Percentiles rank a stretch among this genome's conserved stretches.
These are phyloP conservation scores for Hypoxylon sp. DNA, from an alignment of 2,329 filamentous ascomycete genomes.

Conservation along the genomic window DNA sequence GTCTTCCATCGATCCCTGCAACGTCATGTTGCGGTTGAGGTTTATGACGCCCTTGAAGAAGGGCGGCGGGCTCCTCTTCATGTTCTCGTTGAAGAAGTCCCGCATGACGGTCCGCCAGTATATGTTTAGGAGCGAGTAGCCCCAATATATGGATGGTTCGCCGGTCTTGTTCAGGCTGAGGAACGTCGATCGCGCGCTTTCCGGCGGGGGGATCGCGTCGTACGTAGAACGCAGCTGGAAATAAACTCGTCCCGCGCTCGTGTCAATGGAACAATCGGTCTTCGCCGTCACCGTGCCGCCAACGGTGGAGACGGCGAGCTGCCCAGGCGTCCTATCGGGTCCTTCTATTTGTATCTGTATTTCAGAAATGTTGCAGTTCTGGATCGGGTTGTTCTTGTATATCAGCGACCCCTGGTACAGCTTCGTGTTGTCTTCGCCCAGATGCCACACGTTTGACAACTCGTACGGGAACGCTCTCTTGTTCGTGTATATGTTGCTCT, in stretches of 20 bases:
- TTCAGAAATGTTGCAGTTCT: conserved; percentile 17
- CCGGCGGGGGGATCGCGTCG: conserved; percentile 8
- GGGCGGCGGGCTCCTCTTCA: background rate
- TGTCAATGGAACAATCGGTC: conserved; percentile 14
- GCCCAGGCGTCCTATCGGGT: conserved; percentile 8
- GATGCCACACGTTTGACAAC: conserved; percentile 15
- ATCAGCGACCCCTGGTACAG: conserved; percentile 15
- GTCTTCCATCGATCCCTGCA: conserved; percentile 11
- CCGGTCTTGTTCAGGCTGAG: conserved; percentile 6
- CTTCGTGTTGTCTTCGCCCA: conserved; percentile 1
- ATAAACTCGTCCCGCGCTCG: conserved; percentile 7
- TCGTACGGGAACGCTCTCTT: conserved; percentile 21
- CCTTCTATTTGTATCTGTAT: conserved; percentile 20
- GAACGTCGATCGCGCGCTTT: background rate
- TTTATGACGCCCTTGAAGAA: conserved; percentile 16
- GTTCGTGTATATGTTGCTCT: conserved; percentile 18
- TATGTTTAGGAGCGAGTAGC: conserved; percentile 13
- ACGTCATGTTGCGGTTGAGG: background rate
- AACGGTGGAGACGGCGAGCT: conserved; percentile 9
- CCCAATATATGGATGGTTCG: conserved; percentile 15
- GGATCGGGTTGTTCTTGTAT: conserved; percentile 17
- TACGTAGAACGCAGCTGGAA: conserved; percentile 16
- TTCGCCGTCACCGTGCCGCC: conserved; percentile 16
- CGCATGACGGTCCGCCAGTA: conserved; percentile 23
- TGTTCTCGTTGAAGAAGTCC: conserved; percentile 14